phyloP scores from a whole-genome alignment of 1,284 basidiomycete genomes.

The Microbotryum intermedium region DNA sequence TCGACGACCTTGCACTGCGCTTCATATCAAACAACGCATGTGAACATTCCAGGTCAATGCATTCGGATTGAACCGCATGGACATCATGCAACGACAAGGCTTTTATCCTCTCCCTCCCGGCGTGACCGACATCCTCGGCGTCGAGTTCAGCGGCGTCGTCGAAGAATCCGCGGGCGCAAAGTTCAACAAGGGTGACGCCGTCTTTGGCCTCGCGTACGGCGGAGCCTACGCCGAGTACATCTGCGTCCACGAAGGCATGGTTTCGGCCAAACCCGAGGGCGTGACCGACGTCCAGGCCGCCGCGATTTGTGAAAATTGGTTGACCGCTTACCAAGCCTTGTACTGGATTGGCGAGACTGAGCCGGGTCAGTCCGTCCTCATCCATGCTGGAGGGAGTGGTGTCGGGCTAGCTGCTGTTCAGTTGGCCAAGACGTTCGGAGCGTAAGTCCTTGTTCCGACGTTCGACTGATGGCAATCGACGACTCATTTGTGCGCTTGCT shows the following conservation, averaged over 20 bases:
- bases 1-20: too few relatives aligned
- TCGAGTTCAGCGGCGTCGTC: conserved; percentile 77
- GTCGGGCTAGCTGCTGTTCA: conserved; percentile 88
- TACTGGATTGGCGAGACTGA: conserved; percentile 61
- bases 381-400: conserved; percentile 82
- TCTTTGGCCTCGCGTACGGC: conserved; percentile 66
- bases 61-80: conserved; percentile 83
- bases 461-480: background rate
- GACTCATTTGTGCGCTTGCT: background rate
- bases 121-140: conserved; percentile 69
- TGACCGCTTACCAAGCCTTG: conserved; percentile 84
- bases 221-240: conserved; percentile 92
- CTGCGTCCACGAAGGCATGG: conserved; percentile 53
- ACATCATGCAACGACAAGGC: conserved; percentile 48
- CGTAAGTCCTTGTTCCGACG: conserved; percentile 57
- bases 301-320: conserved; percentile 67
- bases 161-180: conserved; percentile 51
- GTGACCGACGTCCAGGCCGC: conserved; percentile 66
- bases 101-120: conserved; percentile 68
- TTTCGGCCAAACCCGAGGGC: conserved; percentile 65
- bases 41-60: conserved; percentile 46
- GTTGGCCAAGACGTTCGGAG: conserved; percentile 63
- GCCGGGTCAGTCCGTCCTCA: conserved; percentile 63
- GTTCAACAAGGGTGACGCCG: conserved; percentile 72
- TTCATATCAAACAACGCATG: too few relatives aligned